A percentile compares a stretch with the other conserved stretches of the same genome.
Evolutionary conservation across 139 green algal genomes (phyloP).

Genomic region (Tetraselmis striata): DNA sequence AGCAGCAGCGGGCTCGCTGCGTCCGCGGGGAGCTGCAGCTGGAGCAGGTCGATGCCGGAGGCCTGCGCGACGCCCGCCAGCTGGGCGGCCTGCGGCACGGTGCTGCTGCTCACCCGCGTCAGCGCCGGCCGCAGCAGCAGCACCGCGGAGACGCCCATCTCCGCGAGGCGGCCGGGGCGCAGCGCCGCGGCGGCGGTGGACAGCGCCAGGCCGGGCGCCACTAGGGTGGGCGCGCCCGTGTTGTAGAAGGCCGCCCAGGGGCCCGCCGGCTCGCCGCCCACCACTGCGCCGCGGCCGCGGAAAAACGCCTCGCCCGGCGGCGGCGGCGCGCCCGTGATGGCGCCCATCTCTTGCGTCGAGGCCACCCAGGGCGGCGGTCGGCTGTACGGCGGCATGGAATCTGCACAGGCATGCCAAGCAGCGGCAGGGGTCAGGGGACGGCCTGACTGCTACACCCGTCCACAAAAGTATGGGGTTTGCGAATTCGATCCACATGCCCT

Average conservation of each 20-base stretch:
- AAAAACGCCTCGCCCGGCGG: neutral
- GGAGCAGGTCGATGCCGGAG: neutral
- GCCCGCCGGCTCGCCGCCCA: neutral
- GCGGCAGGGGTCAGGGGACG: neutral
- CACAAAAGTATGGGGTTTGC: too few species aligned
- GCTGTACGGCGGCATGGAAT: neutral
- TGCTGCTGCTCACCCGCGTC: too few species aligned
- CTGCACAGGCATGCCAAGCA: neutral
- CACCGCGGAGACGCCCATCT: neutral
- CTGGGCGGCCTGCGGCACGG: neutral
- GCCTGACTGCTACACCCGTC: too few species aligned
- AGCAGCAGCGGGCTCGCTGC: neutral
- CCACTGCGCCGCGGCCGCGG: neutral
- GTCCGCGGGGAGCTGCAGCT: neutral
- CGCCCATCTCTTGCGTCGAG: neutral
- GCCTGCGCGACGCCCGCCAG: neutral
- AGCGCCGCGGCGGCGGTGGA: neutral
- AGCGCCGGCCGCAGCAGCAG: neutral
- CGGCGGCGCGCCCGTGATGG: neutral
- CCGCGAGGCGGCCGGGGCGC: neutral
- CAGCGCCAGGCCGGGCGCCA: neutral
- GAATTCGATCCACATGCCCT: too few species aligned
- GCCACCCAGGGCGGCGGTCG: neutral
- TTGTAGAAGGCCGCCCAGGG: neutral
- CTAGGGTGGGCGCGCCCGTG: neutral